phyloP scores from a whole-genome alignment of 202 grass and related monocot species.

The Saccharum hybrid region DNA sequence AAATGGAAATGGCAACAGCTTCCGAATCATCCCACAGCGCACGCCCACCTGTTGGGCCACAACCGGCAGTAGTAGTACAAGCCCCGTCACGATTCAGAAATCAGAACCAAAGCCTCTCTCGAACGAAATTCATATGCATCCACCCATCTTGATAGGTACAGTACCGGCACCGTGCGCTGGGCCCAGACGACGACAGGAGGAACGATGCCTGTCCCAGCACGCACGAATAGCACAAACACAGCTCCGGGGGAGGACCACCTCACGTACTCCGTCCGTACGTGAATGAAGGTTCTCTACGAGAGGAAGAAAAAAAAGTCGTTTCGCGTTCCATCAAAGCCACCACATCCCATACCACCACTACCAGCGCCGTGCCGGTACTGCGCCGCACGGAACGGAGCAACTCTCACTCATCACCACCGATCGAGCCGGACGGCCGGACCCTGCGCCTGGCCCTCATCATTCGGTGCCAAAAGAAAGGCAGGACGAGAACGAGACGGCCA shows the following conservation, averaged over 20 bases:
- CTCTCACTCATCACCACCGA: neutral
- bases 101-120: neutral
- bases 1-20: too few relatives aligned
- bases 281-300: neutral
- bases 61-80: neutral
- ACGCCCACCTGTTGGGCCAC: constrained; percentile 20
- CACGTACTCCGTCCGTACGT: neutral
- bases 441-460: neutral
- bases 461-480: constrained; percentile 1
- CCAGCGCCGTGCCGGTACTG: neutral
- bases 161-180: constrained; percentile 9
- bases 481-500: neutral
- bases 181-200: neutral
- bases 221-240: constrained; percentile 10
- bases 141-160: neutral
- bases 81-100: neutral
- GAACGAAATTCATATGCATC: neutral
- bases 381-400: neutral
- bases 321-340: neutral
- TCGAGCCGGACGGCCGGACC: neutral
- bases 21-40: neutral
- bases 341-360: too few relatives aligned
- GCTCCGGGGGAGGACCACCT: neutral
- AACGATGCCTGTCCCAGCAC: constrained; percentile 11
- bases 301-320: neutral